Evolutionary conservation across 2,329 filamentous ascomycete genomes (phyloP).

Genomic region (Thyridium curvatum): DNA sequence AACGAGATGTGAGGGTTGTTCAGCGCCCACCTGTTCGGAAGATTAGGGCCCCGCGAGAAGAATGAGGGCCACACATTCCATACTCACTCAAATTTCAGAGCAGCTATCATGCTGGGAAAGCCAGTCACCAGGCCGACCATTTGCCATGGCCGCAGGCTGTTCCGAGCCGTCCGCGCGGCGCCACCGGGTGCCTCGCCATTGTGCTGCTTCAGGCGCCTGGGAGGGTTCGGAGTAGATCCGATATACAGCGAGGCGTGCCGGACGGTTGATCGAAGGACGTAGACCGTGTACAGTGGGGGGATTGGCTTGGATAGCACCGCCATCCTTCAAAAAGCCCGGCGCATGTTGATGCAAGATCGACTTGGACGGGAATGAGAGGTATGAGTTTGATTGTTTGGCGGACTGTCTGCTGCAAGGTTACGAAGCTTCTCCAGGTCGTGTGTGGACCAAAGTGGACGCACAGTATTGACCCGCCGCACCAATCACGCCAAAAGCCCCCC

Average conservation of each 20-base stretch:
- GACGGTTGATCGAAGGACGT: constrained; percentile 80
- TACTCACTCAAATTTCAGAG: constrained; percentile 89
- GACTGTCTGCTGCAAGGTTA: no score
- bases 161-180: constrained; percentile 66
- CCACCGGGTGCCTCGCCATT: constrained; percentile 82
- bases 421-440: no score
- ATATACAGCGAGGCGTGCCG: constrained; percentile 72
- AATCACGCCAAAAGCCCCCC: no score
- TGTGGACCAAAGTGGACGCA: no score
- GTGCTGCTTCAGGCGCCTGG: constrained; percentile 79
- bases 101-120: constrained; percentile 80
- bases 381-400: no score
- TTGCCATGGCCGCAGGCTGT: constrained; percentile 75
- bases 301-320: constrained; percentile 49
- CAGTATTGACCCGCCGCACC: no score
- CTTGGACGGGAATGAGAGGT: no score
- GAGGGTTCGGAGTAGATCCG: constrained; percentile 85
- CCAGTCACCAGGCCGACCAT: constrained; percentile 83
- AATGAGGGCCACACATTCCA: neutral
- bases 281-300: constrained; percentile 88
- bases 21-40: constrained; percentile 70
- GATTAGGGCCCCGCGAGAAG: neutral
- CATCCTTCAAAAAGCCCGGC: constrained; percentile 22
- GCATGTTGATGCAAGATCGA: no score
- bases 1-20: constrained; percentile 76